Conservation (phyloP, 177 flowering plant species). For the Vitis hybrid region DNA sequence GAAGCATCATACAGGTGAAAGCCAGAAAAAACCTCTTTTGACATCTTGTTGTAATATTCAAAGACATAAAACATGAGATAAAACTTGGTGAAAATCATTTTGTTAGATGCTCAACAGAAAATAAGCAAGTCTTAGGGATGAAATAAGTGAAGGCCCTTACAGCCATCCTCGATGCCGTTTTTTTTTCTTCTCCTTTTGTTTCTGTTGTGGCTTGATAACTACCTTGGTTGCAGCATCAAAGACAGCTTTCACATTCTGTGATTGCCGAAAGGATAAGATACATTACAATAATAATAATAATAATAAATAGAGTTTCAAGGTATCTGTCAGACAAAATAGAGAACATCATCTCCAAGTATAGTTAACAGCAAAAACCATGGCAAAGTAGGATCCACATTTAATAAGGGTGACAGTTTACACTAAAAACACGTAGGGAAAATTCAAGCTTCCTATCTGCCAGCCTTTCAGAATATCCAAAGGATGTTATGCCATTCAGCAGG, state of each 20-base stretch:
- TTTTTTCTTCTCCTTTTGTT: conserved; percentile 82
- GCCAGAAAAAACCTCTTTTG: too few species aligned
- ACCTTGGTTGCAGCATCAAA: conserved; percentile 95
- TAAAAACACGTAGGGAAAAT: neutral
- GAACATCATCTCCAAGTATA: neutral
- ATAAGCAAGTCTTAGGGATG: neutral
- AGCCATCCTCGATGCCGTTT: conserved; percentile 64
- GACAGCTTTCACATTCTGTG: conserved; percentile 92
- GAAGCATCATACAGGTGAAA: too few species aligned
- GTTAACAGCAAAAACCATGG: neutral
- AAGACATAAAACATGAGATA: too few species aligned
- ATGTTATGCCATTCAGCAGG: neutral
- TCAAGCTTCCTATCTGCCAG: neutral
- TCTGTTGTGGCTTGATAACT: conserved; percentile 89
- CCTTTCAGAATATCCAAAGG: neutral
- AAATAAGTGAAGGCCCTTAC: conserved; percentile 47
- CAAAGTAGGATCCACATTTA: neutral
- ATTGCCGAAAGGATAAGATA: conserved; percentile 8
- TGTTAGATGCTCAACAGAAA: neutral
- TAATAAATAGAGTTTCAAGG: neutral
- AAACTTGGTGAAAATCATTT: too few species aligned
- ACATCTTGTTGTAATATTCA: too few species aligned
- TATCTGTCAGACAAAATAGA: neutral
- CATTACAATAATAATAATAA: neutral
- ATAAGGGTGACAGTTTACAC: too few species aligned